phyloP scores from a whole-genome alignment of 2,329 filamentous ascomycete genomes.

The Penicillium fuscoglaucum region DNA sequence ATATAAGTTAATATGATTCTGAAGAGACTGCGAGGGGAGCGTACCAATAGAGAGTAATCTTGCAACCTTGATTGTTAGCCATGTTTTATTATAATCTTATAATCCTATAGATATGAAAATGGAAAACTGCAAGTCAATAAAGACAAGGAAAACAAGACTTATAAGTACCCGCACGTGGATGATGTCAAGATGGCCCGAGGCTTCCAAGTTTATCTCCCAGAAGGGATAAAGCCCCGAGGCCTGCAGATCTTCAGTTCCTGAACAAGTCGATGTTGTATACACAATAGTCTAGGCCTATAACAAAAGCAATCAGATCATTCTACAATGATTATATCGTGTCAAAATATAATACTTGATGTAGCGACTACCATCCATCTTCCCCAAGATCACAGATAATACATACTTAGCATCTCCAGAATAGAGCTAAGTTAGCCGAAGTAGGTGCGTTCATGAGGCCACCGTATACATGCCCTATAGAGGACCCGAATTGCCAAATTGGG shows the following conservation, averaged over 20 bases:
- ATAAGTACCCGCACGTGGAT: not conserved
- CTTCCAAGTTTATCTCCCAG: not conserved
- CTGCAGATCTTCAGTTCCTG: not conserved
- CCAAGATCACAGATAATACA: no score
- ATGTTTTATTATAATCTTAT: constrained; percentile 15
- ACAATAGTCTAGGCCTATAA: not conserved
- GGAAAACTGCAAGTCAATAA: not conserved
- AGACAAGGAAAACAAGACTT: not conserved
- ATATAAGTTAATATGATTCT: constrained; percentile 2
- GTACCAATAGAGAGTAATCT: constrained; percentile 66
- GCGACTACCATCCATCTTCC: not conserved
- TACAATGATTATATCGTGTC: not conserved
- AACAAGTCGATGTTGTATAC: not conserved
- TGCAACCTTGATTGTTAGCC: constrained; percentile 41
- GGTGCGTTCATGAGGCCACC: not conserved
- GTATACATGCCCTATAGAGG: not conserved
- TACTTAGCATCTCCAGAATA: not conserved
- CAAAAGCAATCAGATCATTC: not conserved
- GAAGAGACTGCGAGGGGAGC: constrained; percentile 1
- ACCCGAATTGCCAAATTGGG: not conserved
- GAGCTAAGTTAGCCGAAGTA: not conserved
- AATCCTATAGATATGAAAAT: not conserved
- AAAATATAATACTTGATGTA: not conserved
- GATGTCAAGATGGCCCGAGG: constrained; percentile 11
- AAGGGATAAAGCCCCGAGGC: not conserved